Evolutionary conservation across 2,329 filamentous ascomycete species (phyloP), one percentile per base, ranked within the genome.

Genomic region (Penicillium sp.): DNA sequence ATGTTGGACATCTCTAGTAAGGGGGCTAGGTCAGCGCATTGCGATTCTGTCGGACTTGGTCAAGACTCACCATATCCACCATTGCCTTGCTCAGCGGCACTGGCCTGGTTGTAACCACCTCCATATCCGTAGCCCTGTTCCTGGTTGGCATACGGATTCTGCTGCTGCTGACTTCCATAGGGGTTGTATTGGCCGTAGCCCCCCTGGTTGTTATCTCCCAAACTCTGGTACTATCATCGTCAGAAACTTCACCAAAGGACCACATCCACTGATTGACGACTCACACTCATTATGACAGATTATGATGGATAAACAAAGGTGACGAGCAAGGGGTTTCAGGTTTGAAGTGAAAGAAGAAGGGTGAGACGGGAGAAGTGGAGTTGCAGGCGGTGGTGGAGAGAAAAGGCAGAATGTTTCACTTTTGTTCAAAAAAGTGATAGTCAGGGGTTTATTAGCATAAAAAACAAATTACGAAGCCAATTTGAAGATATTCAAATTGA

Each of bases 151-250:
- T 70, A 67, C 35, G 65, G 67, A 60, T 72, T 71, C 58, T 71
- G 66, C 58, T 68, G 62, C 19, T 54, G 72, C 72, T 53, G 50
- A 27, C 50, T 37, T 67, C 68, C 70, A 56, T 84, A 85, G 50
- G 83, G 83, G 71, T 85, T 83, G 70, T 81, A 84, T 62, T 82
- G 79, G 69, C 79, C 81, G 69, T 83, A 84, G 68, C 79, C 77
- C 29, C 69, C 69, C 54, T 72, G 65, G 53, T 62, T 66, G 54
- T 65, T 64, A 56, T 69, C 69, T 50, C 69, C 66, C 57, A 70
- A 67, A 59, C 61, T 63, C 61, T 70, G 62, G 51, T 66, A 71
- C 65, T 69, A 54, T 50, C 61, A 51, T 13, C 60, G 56, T 55
- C 46, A 53, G 43, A 48, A 57, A 55, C 16, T 42, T 19, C 39